These are phyloP conservation scores for Saposhnikovia divaricata DNA, from an alignment of 129 eudicot species.

Conservation along the genomic window DNA sequence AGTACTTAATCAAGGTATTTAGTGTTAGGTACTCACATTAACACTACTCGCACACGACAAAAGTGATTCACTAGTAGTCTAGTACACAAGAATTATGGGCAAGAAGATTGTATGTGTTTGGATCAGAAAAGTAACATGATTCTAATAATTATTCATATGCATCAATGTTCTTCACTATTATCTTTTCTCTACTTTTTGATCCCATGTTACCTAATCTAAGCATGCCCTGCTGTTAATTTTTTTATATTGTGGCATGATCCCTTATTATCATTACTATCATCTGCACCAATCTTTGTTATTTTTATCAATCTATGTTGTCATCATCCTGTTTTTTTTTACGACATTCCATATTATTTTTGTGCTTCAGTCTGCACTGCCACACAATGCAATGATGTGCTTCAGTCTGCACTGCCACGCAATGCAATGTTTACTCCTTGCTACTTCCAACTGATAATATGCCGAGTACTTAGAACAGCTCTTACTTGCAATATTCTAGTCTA, in stretches of 20 bases:
- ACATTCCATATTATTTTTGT: not conserved
- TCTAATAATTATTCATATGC: not conserved
- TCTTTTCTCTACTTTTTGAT: not conserved
- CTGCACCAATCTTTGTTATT: not conserved
- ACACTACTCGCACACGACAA: not conserved
- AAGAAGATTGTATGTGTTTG: conserved; percentile 1
- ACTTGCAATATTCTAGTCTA: not conserved
- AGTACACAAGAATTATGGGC: not conserved
- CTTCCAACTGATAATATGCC: not conserved
- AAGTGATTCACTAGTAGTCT: not conserved
- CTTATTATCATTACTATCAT: not conserved
- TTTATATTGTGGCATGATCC: not conserved
- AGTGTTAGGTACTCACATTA: not conserved
- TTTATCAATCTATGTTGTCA: not conserved
- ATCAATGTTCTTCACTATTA: not conserved
- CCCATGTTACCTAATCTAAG: conserved; percentile 3
- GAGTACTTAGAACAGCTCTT: not conserved
- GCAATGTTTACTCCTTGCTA: not conserved
- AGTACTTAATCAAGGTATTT: not conserved
- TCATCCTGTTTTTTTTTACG: not conserved
- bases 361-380: not conserved
- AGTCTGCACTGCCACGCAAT: not conserved
- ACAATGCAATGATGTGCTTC: not conserved
- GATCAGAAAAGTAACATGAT: conserved; percentile 1
- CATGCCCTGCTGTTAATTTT: not conserved